These are phyloP conservation scores for Gloeostereum incarnatum DNA, from an alignment of 768 basidiomycete species.

Conservation along the genomic window DNA sequence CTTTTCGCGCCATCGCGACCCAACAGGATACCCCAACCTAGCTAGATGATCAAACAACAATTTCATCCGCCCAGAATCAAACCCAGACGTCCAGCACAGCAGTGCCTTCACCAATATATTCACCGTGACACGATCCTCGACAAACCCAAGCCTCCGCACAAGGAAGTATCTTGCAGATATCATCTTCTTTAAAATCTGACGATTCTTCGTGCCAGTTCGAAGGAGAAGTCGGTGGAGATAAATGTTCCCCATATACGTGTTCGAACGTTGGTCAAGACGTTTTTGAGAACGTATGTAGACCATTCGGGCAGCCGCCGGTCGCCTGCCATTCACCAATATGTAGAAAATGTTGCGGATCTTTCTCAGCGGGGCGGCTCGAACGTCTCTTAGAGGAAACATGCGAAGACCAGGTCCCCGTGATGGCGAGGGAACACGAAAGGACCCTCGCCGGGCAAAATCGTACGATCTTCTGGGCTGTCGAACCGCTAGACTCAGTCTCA, in stretches of 20 bases:
- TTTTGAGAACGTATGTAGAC: constrained; percentile 22
- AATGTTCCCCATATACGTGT: constrained; percentile 45
- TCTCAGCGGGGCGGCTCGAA: constrained; percentile 14
- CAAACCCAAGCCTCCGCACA: constrained; percentile 33
- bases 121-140: constrained; percentile 57
- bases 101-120: constrained; percentile 61
- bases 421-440: constrained; percentile 16
- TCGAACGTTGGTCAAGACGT: constrained; percentile 18
- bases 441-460: constrained; percentile 16
- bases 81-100: constrained; percentile 36
- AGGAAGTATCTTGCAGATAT: constrained; percentile 31
- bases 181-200: constrained; percentile 20
- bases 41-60: constrained; percentile 59
- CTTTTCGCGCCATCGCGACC: constrained; percentile 16
- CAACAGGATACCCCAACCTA: constrained; percentile 46
- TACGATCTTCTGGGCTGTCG: constrained; percentile 9
- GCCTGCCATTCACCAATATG: constrained; percentile 30
- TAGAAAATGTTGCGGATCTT: constrained; percentile 20
- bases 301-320: constrained; percentile 32
- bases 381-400: constrained; percentile 12
- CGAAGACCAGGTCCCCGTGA: constrained; percentile 9
- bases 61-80: constrained; percentile 35
- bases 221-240: constrained; percentile 38
- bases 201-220: constrained; percentile 29
- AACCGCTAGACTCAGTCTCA: constrained; percentile 5